A percentile compares a stretch with the other conserved stretches of the same genome.
These are phyloP conservation scores for Fusarium protoensiforme DNA, from an alignment of 2,329 filamentous ascomycete species.

Conservation along the genomic window DNA sequence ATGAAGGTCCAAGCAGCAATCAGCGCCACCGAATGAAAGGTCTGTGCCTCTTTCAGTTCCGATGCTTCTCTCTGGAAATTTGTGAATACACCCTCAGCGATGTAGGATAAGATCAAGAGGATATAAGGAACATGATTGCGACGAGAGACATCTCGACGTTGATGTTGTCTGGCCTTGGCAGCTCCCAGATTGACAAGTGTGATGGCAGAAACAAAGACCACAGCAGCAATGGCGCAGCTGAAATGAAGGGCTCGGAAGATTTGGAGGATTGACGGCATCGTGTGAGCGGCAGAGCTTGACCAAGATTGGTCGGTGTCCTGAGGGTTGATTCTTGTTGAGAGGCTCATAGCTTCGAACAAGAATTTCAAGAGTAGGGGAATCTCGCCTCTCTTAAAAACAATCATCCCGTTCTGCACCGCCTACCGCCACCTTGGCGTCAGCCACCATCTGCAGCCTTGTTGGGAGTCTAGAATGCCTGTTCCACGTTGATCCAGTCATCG, in stretches of 20 bases:
- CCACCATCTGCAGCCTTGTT: not conserved
- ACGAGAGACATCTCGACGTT: not conserved
- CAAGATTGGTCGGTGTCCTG: not conserved
- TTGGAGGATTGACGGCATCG: conserved; percentile 15
- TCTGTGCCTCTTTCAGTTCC: not conserved
- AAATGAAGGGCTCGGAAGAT: conserved; percentile 25
- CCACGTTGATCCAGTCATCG: not conserved
- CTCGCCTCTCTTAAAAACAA: not conserved
- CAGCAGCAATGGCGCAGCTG: not conserved
- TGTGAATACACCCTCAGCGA: not conserved
- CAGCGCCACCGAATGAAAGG: conserved; percentile 4
- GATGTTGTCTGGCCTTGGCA: not conserved
- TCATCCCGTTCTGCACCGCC: not conserved
- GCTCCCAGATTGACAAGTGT: not conserved
- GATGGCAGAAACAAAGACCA: not conserved
- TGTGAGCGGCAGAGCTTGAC: not conserved
- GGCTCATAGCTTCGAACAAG: not conserved
- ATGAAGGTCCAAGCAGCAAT: not conserved
- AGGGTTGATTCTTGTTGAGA: not conserved
- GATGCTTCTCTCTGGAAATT: not conserved
- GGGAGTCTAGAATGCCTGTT: not conserved
- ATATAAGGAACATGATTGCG: not conserved
- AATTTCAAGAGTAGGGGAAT: not conserved
- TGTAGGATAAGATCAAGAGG: conserved; percentile 9
- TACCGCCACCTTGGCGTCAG: not conserved